Base-by-base conservation (phyloP, 1,139 yeast species). In the Lodderomyces beijingensis region DNA sequence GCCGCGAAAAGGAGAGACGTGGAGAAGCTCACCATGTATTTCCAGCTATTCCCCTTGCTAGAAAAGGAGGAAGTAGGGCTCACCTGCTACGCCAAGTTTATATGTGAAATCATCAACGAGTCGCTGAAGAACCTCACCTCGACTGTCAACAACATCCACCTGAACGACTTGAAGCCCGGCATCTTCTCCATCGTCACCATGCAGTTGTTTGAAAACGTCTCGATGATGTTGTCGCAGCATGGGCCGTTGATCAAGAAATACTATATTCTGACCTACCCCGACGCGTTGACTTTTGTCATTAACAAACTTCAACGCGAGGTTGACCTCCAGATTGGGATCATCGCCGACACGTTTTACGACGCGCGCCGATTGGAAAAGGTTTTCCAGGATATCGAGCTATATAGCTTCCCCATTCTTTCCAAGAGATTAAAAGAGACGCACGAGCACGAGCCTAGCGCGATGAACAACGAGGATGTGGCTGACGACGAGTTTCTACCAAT, bases 261-360 rank as follows among this genome's bases (percentile, higher is more conserved):
- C 49, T 91, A 93, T 52, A 85, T 86, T 4, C 42, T 50, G 1
- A 54, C 66, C 0, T 65, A 57, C 33, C 65, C 68, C 1, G 59
- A 69, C 13, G 79, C 86, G 17, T 78, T 89, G 65, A 61, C 70
- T 3, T 69, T 68, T 30, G 89, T 89, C 4, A 70, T 89, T 43
- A 77, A 71, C 17, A 75, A 74, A 36, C 80, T 91, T 22, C 95
- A 91, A 55, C 67, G 74, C 37, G 98, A 91, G 51, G 82, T 94
- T 14, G 98, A 91, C 50, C 70, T 89, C 10, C 98, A 91, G 50
- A 83, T 93, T 16, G 94, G 95, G 0, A 63, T 91, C 30, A 83
- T 91, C 8, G 68, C 86, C 36, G 97, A 91, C 53, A 86, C 94
- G 0, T 87, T 87, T 51, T 77, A 80, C 64, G 96, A 86, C 44